phyloP scores from a whole-genome alignment of 108 stramenopile species.

The Nitzschia sp. region DNA sequence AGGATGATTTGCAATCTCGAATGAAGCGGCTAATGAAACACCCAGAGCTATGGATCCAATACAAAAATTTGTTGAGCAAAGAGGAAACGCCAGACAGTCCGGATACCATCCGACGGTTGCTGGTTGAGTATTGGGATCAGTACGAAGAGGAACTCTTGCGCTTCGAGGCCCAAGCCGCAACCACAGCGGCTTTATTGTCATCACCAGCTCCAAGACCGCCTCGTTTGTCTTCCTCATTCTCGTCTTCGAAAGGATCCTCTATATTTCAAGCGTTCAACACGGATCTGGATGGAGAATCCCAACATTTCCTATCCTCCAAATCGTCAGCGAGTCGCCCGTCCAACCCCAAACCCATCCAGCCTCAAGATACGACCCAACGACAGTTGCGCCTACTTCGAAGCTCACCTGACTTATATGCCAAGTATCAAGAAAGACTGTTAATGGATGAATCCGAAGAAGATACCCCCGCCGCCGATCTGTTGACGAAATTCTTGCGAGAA shows the following conservation, averaged over 20 bases:
- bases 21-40: conserved; percentile 1
- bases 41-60: conserved; percentile 1
- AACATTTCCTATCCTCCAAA: not conserved
- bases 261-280: conserved; percentile 14
- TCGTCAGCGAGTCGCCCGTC: not conserved
- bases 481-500: conserved; percentile 6
- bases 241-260: not conserved
- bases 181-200: not conserved
- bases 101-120: conserved; percentile 3
- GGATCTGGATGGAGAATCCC: conserved; percentile 3
- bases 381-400: conserved; percentile 2
- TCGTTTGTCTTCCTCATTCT: not conserved
- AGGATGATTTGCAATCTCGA: not conserved
- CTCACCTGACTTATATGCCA: conserved; percentile 4
- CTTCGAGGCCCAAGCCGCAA: not conserved
- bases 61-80: conserved; percentile 3
- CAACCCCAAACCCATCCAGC: not conserved
- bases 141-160: not conserved
- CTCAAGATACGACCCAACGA: not conserved
- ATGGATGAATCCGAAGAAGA: conserved; percentile 5
- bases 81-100: conserved; percentile 5
- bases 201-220: not conserved
- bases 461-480: conserved; percentile 11
- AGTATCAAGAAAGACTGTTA: conserved; percentile 14
- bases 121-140: not conserved